Evolutionary conservation across 2,329 filamentous ascomycete genomes (phyloP).

Genomic region (Onygenales sp.): DNA sequence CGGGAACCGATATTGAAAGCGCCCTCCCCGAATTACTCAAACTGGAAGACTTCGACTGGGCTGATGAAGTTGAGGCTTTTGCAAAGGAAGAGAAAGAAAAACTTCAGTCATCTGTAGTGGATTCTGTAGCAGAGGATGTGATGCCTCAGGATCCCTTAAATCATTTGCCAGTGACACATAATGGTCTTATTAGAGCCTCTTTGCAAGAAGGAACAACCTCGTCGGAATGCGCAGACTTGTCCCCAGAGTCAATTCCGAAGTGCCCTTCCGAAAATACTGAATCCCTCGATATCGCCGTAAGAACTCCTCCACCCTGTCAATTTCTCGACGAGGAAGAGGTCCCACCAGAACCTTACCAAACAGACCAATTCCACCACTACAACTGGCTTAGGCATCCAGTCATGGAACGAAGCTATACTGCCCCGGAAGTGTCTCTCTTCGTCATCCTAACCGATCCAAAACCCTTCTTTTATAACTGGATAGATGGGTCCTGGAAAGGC

Average conservation of each 20-base stretch:
- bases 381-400: conserved; percentile 10
- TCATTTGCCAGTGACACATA: not conserved
- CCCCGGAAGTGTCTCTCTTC: conserved; percentile 11
- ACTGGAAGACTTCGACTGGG: conserved; percentile 1
- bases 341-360: not conserved
- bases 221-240: not conserved
- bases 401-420: conserved; percentile 7
- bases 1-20: not conserved
- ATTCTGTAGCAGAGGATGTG: not conserved
- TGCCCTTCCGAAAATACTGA: not conserved
- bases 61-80: not conserved
- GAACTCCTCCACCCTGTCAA: not conserved
- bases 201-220: not conserved
- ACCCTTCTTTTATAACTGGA: not conserved
- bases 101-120: not conserved
- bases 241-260: not conserved
- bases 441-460: conserved; percentile 8
- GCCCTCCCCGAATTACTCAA: not conserved
- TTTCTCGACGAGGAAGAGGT: not conserved
- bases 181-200: no score
- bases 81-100: not conserved
- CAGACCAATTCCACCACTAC: conserved; percentile 8
- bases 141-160: not conserved
- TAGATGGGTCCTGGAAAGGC: not conserved
- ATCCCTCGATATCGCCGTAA: not conserved